A percentile compares a stretch with the other conserved stretches of the same genome.
phyloP scores from a whole-genome alignment of 2,329 filamentous ascomycete species.

The Aureobasidium sp. region DNA sequence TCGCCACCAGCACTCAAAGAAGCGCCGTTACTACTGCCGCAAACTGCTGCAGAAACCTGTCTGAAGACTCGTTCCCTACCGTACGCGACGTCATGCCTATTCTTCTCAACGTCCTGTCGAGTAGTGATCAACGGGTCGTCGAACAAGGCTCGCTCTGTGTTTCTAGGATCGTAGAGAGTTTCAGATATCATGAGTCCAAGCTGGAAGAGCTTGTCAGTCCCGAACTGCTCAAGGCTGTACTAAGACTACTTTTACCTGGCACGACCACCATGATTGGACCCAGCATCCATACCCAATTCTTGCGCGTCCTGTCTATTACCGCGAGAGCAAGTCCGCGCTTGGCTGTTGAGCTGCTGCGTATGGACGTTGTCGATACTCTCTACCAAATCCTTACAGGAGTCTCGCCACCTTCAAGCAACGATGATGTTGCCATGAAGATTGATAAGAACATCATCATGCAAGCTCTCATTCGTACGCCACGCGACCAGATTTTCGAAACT shows the following conservation, averaged over 20 bases:
- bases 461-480: slow-evolving; percentile 86
- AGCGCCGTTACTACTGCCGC: slow-evolving; percentile 95
- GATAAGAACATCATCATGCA: slow-evolving; percentile 99
- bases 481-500: slow-evolving; percentile 94
- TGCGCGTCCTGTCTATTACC: slow-evolving; percentile 83
- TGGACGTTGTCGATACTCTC: slow-evolving; percentile 93
- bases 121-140: slow-evolving; percentile 91
- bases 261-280: slow-evolving; percentile 92
- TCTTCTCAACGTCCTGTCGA: slow-evolving; percentile 78
- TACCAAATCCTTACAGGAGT: slow-evolving; percentile 97
- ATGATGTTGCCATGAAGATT: slow-evolving; percentile 75
- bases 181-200: slow-evolving; percentile 78
- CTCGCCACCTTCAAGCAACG: slow-evolving; percentile 71
- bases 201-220: slow-evolving; percentile 88
- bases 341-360: slow-evolving; percentile 84
- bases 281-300: slow-evolving; percentile 92
- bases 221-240: slow-evolving; percentile 73
- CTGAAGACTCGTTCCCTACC: slow-evolving; percentile 83
- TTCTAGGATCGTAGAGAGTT: slow-evolving; percentile 92
- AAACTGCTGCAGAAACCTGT: slow-evolving; percentile 96
- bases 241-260: slow-evolving; percentile 82
- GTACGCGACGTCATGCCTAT: slow-evolving; percentile 96
- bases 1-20: slow-evolving; percentile 90
- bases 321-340: slow-evolving; percentile 80
- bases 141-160: slow-evolving; percentile 95